Base-by-base conservation (phyloP, 306 rosid species). In the Lathyrus sativus region DNA sequence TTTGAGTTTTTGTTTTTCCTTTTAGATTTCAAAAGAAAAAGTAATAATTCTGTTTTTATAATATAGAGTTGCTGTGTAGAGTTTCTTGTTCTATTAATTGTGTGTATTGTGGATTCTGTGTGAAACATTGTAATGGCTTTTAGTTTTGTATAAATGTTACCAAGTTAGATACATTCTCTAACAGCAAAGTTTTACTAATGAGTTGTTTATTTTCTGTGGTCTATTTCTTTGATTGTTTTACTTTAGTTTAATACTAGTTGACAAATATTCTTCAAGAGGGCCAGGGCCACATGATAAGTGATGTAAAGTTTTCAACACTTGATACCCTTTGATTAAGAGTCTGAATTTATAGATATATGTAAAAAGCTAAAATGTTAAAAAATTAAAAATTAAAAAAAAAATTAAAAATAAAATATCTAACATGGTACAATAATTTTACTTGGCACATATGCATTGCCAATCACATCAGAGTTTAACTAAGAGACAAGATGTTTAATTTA, bases 1-100 rank as follows among this genome's bases (percentile, higher is more conserved):
- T 68, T 80, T 42, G 75, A 74, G 70, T 51, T 43, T 18, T 22
- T 46, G 24, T 9, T 22, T 38, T 41, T 66, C 2, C 56, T 65
- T 39, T 57, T 19, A 41, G 73, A 71, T 31, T 70, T 42, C 26
- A 6, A 35, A 22, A 43, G 31, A 18, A 72, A 76, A 38, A 53
- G 12, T 54, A 75, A 65, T 37, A 14, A 5, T 46, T 73, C 55
- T 28, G 65, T 38, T 56, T 78, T 70, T 19, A 62, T 43, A 59
- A 35, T 43, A 45, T 11, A 78, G 77, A 35, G 77, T 48, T 8
- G 33, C 26, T 51, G 14, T 78, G 73, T 75, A 57, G 72, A 75
- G 74, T 59, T 62, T 43, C 43, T 79, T 45, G 51, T 17, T 62
- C 46, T 49, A 44, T 62, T 41, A 10, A n/a, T 39, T 26, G 31